Evolutionary conservation across 2,329 filamentous ascomycete genomes (phyloP).

Genomic region (Daldinia sp.): DNA sequence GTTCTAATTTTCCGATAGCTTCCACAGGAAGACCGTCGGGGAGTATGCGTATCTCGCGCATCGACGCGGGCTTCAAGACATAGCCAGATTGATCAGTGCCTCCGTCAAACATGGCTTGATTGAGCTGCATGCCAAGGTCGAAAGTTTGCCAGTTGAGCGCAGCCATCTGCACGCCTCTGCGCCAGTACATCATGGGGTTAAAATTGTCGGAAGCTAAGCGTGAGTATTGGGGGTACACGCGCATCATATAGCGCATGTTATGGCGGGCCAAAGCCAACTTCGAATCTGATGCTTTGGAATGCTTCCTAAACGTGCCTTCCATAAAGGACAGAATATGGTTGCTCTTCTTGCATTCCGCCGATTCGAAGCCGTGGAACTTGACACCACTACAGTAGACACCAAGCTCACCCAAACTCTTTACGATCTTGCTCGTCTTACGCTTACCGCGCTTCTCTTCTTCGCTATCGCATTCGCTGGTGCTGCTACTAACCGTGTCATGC

Average conservation of each 20-base stretch:
- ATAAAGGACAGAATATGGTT: constrained; percentile 98
- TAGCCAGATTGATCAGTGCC: constrained; percentile 89
- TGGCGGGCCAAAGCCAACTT: constrained; percentile 85
- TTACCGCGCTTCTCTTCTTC: constrained; percentile 65
- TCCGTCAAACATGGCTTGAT: constrained; percentile 96
- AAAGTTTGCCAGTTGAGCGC: constrained; percentile 99
- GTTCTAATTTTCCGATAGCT: constrained; percentile 71
- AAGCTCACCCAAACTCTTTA: constrained; percentile 81
- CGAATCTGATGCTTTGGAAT: constrained; percentile 77
- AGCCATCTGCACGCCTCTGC: constrained; percentile 95
- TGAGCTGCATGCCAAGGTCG: constrained; percentile 93
- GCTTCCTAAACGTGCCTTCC: constrained; percentile 84
- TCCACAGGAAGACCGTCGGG: constrained; percentile 62
- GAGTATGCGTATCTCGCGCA: constrained; percentile 74
- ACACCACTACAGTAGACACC: constrained; percentile 79
- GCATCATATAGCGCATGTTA: constrained; percentile 91
- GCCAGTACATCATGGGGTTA: constrained; percentile 92
- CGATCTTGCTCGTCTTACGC: constrained; percentile 82
- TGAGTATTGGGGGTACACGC: constrained; percentile 87
- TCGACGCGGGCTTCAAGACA: constrained; percentile 88
- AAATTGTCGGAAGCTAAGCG: constrained; percentile 92
- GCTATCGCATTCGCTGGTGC: constrained; percentile 83
- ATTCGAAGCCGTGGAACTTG: constrained; percentile 84
- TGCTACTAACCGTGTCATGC: constrained; percentile 64
- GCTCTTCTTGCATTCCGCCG: constrained; percentile 80